Conservation (phyloP, 495 filamentous ascomycete species). For the Xylaria castorea region DNA sequence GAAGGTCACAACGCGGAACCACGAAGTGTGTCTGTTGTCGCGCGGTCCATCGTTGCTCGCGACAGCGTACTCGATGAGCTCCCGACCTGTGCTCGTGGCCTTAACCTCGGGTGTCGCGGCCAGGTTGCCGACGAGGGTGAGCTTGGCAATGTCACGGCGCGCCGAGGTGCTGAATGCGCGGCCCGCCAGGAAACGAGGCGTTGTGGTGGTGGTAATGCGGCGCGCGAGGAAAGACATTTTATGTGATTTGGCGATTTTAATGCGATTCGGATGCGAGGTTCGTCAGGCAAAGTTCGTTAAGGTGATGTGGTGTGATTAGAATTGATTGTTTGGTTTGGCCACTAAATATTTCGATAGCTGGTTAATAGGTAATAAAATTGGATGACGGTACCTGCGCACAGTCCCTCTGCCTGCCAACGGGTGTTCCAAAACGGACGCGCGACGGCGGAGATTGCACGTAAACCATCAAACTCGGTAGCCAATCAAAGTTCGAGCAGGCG, state of each 20-base stretch:
- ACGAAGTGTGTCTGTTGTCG: conserved; percentile 74
- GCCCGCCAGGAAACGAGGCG: conserved; percentile 42
- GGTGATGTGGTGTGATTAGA: background rate
- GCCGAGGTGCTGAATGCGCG: conserved; percentile 63
- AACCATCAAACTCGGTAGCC: background rate
- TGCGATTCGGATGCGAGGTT: background rate
- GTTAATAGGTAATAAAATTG: background rate
- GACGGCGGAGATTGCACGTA: background rate
- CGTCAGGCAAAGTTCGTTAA: background rate
- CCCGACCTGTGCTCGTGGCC: conserved; percentile 68
- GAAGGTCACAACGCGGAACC: conserved; percentile 77
- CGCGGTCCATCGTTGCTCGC: conserved; percentile 62
- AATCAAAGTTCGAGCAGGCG: background rate
- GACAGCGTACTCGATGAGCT: conserved; percentile 72
- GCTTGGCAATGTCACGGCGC: conserved; percentile 63
- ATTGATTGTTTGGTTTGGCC: background rate
- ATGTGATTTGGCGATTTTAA: background rate
- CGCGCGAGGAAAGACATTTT: conserved; percentile 49
- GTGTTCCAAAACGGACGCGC: background rate
- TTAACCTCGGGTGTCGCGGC: conserved; percentile 71
- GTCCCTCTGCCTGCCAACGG: background rate
- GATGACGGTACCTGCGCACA: background rate
- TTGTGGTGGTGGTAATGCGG: conserved; percentile 43
- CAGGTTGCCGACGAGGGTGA: conserved; percentile 80
- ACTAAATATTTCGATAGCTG: background rate